These are phyloP conservation scores for Penicillium sp. DNA, from an alignment of 2,329 filamentous ascomycete genomes.

Conservation along the genomic window DNA sequence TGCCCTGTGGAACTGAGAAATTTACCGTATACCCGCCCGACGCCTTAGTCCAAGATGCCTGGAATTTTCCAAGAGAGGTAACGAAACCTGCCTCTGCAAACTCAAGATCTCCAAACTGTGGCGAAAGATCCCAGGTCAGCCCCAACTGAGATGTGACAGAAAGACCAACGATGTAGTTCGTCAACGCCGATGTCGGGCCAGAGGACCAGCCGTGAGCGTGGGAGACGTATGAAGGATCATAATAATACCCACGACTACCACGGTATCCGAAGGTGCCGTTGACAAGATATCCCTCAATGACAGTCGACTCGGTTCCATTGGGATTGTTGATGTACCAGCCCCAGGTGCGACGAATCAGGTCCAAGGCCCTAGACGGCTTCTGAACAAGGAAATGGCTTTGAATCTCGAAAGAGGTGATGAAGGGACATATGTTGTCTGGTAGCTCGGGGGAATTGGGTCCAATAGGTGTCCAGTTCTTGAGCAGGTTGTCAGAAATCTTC, in stretches of 20 bases:
- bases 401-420: slow-evolving; percentile 60
- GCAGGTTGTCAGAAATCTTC: slow-evolving; percentile 47
- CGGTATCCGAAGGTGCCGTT: slow-evolving; percentile 61
- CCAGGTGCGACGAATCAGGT: slow-evolving; percentile 58
- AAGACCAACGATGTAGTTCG: slow-evolving; percentile 48
- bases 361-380: slow-evolving; percentile 52
- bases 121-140: slow-evolving; percentile 44
- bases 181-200: slow-evolving; percentile 45
- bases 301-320: slow-evolving; percentile 59
- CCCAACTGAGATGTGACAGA: slow-evolving; percentile 43
- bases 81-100: slow-evolving; percentile 48
- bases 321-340: slow-evolving; percentile 61
- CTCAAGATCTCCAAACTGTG: slow-evolving; percentile 46
- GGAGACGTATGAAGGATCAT: slow-evolving; percentile 46
- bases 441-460: slow-evolving; percentile 59
- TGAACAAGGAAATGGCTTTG: slow-evolving; percentile 55
- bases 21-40: slow-evolving; percentile 18
- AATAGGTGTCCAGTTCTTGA: slow-evolving; percentile 56
- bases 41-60: slow-evolving; percentile 22
- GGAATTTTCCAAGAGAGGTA: slow-evolving; percentile 47
- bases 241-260: slow-evolving; percentile 51
- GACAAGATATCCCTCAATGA: slow-evolving; percentile 59
- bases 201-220: slow-evolving; percentile 47
- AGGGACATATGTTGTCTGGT: slow-evolving; percentile 58
- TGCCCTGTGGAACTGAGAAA: slow-evolving; percentile 12